Evolutionary conservation across 2,329 filamentous ascomycete genomes (phyloP), one percentile per base, ranked within the genome.

Genomic region (Alternaria sp.): DNA sequence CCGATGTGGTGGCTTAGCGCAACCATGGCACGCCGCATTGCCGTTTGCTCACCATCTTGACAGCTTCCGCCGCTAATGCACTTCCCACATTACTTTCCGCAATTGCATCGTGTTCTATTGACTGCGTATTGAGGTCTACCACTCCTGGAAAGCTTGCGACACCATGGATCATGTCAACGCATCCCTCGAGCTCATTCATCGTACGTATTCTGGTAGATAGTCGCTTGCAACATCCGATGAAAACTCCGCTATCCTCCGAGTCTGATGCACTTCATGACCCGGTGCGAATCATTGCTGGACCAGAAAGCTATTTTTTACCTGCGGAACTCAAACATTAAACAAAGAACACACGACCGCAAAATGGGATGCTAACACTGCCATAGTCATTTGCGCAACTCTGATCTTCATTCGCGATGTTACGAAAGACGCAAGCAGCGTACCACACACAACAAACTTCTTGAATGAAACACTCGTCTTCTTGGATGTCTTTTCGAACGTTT

Each of bases 321-420:
- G 46, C 32, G 16, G 14, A 22, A 25, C 20, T 38, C 46, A 50
- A 25, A 50, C 5, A 50, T 22, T 10, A 5, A 20, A 41, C n/a
- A 41, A 20, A 52, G 22, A 41, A 16, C 10, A 28, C 20, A 28
- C n/a, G 11, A 14, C n/a, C 16, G 20, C 16, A 4, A n/a, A 16
- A n/a, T 36, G 10, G 8, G 20, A 32, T 36, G 54, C 60, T 63
- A 48, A 63, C 28, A 16, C 16, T 20, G 28, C 16, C 12, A 18
- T 20, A 65, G 63, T 64, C 14, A 51, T 68, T 25, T 63, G 65
- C 46, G 54, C 56, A 41, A 68, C 65, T 7, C 49, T 66, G 20
- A 44, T 65, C 40, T 68, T 66, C 41, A 66, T 68, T n/a, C 65
- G 64, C 34, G 59, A 66, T 20, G 62, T 63, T 4, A 56, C 54